phyloP scores from a whole-genome alignment of 164 flowering plant genomes.

The Kalanchoe fedtschenkoi region DNA sequence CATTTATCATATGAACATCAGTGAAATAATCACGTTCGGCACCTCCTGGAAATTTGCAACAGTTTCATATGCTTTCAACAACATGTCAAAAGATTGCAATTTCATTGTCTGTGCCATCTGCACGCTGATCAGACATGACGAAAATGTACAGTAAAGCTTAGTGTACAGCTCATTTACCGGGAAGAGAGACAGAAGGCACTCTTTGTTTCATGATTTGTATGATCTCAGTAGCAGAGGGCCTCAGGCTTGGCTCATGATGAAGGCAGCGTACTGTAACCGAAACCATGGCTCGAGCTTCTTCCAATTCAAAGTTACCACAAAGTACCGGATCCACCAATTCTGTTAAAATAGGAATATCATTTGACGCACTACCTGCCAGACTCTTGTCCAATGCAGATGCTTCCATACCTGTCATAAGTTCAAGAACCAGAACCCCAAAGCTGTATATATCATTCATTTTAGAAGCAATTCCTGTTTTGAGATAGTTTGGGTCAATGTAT shows the following conservation, averaged over 20 bases:
- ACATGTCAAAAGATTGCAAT: too few relatives aligned
- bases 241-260: slow-evolving; percentile 5
- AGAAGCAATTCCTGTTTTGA: slow-evolving; percentile 67
- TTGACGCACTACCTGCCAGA: slow-evolving; percentile 17
- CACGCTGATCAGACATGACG: not conserved
- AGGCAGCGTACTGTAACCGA: slow-evolving; percentile 18
- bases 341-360: slow-evolving; percentile 16
- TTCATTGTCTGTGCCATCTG: not conserved
- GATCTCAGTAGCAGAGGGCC: slow-evolving; percentile 9
- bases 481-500: slow-evolving; percentile 62
- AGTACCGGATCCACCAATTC: slow-evolving; percentile 46
- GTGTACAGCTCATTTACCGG: not conserved
- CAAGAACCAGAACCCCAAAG: slow-evolving; percentile 59
- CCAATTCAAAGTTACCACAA: slow-evolving; percentile 22
- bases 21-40: too few relatives aligned
- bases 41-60: too few relatives aligned
- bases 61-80: too few relatives aligned
- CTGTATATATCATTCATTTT: slow-evolving; percentile 75
- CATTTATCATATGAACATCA: too few relatives aligned
- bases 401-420: slow-evolving; percentile 56
- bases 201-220: slow-evolving; percentile 8
- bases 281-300: slow-evolving; percentile 29
- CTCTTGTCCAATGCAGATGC: slow-evolving; percentile 39
- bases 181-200: not conserved
- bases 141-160: not conserved